Conservation (phyloP, 768 basidiomycete genomes). For the Leccinum barrowsii region DNA sequence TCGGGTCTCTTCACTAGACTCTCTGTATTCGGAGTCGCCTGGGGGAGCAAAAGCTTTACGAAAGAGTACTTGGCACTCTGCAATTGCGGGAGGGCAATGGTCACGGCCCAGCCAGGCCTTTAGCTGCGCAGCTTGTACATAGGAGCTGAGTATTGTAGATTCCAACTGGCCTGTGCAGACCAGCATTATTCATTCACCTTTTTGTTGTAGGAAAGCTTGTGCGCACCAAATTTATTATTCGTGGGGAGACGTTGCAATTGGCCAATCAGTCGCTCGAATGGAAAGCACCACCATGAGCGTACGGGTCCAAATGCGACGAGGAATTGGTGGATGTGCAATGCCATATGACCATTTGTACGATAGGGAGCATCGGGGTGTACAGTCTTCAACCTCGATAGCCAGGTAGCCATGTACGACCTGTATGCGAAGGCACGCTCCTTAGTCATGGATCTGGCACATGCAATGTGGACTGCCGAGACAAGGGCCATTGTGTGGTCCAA, state of each 20-base stretch:
- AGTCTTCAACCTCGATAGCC: neutral
- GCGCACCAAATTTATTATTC: neutral
- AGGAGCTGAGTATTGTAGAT: neutral
- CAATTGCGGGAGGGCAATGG: neutral
- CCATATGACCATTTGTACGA: neutral
- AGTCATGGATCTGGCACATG: neutral
- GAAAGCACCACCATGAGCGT: slow-evolving; percentile 1
- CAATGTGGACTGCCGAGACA: neutral
- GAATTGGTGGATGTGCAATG: neutral
- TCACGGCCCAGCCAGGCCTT: neutral
- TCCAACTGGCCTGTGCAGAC: neutral
- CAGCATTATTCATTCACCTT: neutral
- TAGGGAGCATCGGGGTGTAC: neutral
- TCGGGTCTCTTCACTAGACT: neutral
- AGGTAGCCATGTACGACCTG: neutral
- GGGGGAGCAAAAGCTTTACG: slow-evolving; percentile 3
- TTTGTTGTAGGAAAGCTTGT: neutral
- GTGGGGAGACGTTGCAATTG: neutral
- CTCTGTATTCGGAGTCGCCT: neutral
- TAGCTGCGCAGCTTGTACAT: neutral
- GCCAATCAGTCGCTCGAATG: neutral
- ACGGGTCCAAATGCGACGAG: neutral
- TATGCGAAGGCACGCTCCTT: neutral
- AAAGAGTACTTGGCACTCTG: slow-evolving; percentile 1
- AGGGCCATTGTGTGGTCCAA: slow-evolving; percentile 4